Evolutionary conservation across 2,329 filamentous ascomycete genomes (phyloP), one percentile per base, ranked within the genome.

Genomic region (Aspergillus pseudotamarii): DNA sequence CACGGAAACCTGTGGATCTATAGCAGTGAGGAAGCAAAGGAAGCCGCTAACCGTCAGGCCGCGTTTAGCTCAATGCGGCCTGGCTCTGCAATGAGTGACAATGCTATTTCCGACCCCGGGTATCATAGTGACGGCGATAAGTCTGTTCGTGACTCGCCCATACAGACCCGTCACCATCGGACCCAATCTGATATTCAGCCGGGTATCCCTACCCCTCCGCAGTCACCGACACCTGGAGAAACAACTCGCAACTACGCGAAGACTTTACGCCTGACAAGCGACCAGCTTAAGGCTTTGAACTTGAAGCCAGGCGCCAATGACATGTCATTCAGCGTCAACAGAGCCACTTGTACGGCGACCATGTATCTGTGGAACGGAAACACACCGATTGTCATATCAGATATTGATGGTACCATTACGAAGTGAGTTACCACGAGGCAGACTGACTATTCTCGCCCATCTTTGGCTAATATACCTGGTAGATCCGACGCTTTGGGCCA

Each of bases 1-100:
- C 89, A 95, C 64, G 95, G 95, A 8, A 99, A 99, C 72, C 84
- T 99, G n/a, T 98, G 95, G 94, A 98, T 99, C 69, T 99, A 99
- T 81, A 95, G 93, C 79, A 98, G 94, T 71, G 94, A 98, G 77
- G 94, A 97, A 73, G 93, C 95, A 28, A 98, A 97, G 74, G 91
- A 95, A 71, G 91, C 91, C 8, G 94, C 94, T 36, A 90, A 90
- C 81, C 89, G 90, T 43, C 83, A 84, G 70, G 82, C 84, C 2
- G 79, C 81, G 1, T 75, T 88, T 64, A 81, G 81, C 30, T 80
- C 82, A 4, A 79, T 89, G 66, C 81, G 84, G 57, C 79, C 83
- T 3, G 76, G 79, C 14, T 81, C 79, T n/a, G 74, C 72, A 4
- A 82, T 88, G 43, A 86, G 87, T 21, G 86, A 88, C n/a, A 94